A percentile compares a stretch with the other conserved stretches of the same genome.
Evolutionary conservation across 1,284 basidiomycete species (phyloP).

Genomic region (Taiwanofungus camphoratus): DNA sequence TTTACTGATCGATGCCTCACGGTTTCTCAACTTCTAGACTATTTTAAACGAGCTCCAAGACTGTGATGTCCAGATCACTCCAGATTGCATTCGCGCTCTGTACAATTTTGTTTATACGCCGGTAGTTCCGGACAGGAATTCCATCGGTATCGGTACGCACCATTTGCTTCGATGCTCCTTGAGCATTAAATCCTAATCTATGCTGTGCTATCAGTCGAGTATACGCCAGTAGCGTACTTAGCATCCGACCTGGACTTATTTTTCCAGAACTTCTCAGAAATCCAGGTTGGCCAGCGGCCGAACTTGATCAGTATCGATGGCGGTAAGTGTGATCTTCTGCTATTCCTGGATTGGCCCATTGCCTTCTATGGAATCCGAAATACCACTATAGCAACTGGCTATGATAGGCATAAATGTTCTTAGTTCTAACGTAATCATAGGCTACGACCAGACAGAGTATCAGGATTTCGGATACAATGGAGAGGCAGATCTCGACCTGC

Average conservation of each 20-base stretch:
- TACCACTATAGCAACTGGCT: slow-evolving; percentile 17
- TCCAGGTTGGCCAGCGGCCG: slow-evolving; percentile 27
- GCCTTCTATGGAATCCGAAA: slow-evolving; percentile 23
- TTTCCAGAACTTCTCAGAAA: slow-evolving; percentile 29
- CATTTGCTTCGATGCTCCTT: background rate
- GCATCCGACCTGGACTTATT: slow-evolving; percentile 39
- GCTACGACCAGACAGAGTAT: slow-evolving; percentile 15
- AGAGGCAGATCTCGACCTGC: slow-evolving; percentile 42
- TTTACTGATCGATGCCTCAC: background rate
- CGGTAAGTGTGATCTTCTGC: slow-evolving; percentile 24
- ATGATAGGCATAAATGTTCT: background rate
- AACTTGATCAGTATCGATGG: slow-evolving; percentile 34
- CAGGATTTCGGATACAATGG: slow-evolving; percentile 37
- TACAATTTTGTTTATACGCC: slow-evolving; percentile 14
- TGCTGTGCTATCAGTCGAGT: slow-evolving; percentile 35
- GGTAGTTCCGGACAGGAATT: slow-evolving; percentile 9
- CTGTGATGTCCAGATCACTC: slow-evolving; percentile 12
- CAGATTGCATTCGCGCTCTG: slow-evolving; percentile 14
- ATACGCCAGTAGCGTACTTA: slow-evolving; percentile 39
- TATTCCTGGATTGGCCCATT: background rate
- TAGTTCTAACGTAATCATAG: background rate
- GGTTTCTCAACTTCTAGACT: background rate
- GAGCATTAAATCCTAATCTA: background rate
- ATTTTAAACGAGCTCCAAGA: slow-evolving; percentile 3
- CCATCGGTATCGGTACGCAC: slow-evolving; percentile 14